A percentile compares a stretch with the other conserved stretches of the same genome.
Conservation (phyloP, 2,329 filamentous ascomycete genomes). For the Colletotrichum lindemuthianum region DNA sequence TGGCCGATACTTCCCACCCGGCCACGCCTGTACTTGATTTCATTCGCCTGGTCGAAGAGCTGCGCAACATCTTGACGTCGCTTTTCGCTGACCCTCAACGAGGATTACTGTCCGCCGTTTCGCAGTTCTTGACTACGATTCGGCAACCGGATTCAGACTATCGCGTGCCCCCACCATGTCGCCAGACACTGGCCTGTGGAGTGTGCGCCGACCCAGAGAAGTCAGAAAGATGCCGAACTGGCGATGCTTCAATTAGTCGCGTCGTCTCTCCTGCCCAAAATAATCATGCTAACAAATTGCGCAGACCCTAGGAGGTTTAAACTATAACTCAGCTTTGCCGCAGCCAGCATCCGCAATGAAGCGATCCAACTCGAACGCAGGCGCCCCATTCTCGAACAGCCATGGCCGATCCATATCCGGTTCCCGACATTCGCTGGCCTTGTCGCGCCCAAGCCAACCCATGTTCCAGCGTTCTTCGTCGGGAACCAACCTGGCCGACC, state of each 20-base stretch:
- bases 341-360: constrained; percentile 95
- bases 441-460: constrained; percentile 84
- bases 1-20: constrained; percentile 4
- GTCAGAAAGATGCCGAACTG: constrained; percentile 59
- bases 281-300: constrained; percentile 20
- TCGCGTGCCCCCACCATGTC: constrained; percentile 68
- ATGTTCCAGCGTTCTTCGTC: constrained; percentile 88
- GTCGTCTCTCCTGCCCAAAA: neutral
- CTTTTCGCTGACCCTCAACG: neutral
- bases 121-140: constrained; percentile 14
- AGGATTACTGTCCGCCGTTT: neutral
- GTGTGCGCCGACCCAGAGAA: constrained; percentile 90
- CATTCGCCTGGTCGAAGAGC: too few relatives aligned
- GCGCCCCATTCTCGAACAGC: constrained; percentile 70
- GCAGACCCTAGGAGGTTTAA: constrained; percentile 88
- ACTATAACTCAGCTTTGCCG: constrained; percentile 84
- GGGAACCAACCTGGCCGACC: constrained; percentile 80
- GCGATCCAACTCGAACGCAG: constrained; percentile 82
- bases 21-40: neutral
- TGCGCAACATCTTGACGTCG: too few relatives aligned
- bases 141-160: constrained; percentile 1
- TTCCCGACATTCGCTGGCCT: constrained; percentile 85
- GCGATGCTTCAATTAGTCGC: neutral
- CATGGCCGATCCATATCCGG: constrained; percentile 86
- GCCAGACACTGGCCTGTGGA: constrained; percentile 89